phyloP scores from a whole-genome alignment of 345 rosid species.

The Clarkia xantiana region DNA sequence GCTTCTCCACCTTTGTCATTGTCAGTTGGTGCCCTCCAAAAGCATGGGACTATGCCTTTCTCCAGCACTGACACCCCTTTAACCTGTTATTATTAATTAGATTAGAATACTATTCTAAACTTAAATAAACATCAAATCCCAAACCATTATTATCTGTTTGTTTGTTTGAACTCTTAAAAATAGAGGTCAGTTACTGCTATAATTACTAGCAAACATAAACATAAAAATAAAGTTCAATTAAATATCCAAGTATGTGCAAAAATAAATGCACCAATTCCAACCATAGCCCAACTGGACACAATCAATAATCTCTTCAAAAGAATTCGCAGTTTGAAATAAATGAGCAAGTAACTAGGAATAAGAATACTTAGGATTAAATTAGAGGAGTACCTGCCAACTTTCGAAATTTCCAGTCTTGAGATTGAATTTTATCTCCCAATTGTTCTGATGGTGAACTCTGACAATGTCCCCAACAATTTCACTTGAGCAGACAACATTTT shows the following conservation, averaged over 20 bases:
- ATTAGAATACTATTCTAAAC: too few relatives aligned
- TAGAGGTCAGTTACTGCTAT: too few relatives aligned
- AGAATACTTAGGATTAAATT: slow-evolving; percentile 2
- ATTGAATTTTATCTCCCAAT: slow-evolving; percentile 64
- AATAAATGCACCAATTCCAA: too few relatives aligned
- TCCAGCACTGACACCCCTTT: slow-evolving; percentile 56
- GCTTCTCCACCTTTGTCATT: slow-evolving; percentile 89
- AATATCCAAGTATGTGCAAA: too few relatives aligned
- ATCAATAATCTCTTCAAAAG: too few relatives aligned
- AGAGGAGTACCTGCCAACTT: slow-evolving; percentile 64
- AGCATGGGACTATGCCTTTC: slow-evolving; percentile 68
- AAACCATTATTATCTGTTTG: too few relatives aligned
- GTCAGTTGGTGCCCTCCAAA: slow-evolving; percentile 96
- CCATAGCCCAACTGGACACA: too few relatives aligned
- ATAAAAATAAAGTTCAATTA: too few relatives aligned
- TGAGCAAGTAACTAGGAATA: background rate
- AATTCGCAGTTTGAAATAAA: background rate
- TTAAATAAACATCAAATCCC: too few relatives aligned
- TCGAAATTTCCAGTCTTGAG: slow-evolving; percentile 45
- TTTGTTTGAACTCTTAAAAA: too few relatives aligned
- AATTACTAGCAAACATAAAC: too few relatives aligned
- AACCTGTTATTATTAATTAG: slow-evolving; percentile 24
- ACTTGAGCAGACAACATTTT: slow-evolving; percentile 22
- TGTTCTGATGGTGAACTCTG: slow-evolving; percentile 35
- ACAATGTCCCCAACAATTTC: slow-evolving; percentile 43